phyloP scores from a whole-genome alignment of 106 monocot species.

The Amphibolis antarctica region DNA sequence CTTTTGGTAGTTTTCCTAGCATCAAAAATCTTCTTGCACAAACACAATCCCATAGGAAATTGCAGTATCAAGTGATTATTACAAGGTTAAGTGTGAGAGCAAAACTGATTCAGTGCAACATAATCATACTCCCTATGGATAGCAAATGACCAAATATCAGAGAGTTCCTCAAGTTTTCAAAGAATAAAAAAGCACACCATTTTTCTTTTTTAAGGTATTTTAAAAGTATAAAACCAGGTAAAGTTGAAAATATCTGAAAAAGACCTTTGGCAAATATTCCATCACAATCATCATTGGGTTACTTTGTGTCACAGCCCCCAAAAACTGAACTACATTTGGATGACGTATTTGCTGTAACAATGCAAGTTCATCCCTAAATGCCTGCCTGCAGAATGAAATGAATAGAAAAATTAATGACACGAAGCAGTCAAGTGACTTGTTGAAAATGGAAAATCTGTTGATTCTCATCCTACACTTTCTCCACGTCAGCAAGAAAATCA shows the following conservation, averaged over 20 bases:
- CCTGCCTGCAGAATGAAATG: slow-evolving; percentile 35
- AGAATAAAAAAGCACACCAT: not conserved
- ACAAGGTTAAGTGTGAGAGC: too few species aligned
- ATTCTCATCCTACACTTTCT: slow-evolving; percentile 85
- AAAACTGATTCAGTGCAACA: too few species aligned
- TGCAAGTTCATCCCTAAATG: slow-evolving; percentile 92
- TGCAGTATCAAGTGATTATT: too few species aligned
- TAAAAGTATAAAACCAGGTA: not conserved
- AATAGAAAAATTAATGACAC: not conserved
- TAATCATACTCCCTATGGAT: too few species aligned
- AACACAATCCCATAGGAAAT: too few species aligned
- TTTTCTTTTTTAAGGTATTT: not conserved
- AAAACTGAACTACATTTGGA: slow-evolving; percentile 97
- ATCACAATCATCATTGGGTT: slow-evolving; percentile 97
- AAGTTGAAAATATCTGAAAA: not conserved
- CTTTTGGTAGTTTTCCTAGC: too few species aligned
- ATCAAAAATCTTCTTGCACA: too few species aligned
- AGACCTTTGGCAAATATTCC: slow-evolving; percentile 89
- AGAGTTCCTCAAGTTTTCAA: not conserved
- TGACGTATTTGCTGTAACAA: slow-evolving; percentile 80
- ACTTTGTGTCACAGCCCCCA: slow-evolving; percentile 93
- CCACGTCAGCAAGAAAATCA: slow-evolving; percentile 56
- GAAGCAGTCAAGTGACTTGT: not conserved
- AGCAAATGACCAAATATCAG: not conserved
- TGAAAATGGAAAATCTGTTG: not conserved